Percentiles rank a stretch among this genome's conserved stretches.
Evolutionary conservation across 306 rosid species (phyloP).

Genomic region (Trifolium fragiferum): DNA sequence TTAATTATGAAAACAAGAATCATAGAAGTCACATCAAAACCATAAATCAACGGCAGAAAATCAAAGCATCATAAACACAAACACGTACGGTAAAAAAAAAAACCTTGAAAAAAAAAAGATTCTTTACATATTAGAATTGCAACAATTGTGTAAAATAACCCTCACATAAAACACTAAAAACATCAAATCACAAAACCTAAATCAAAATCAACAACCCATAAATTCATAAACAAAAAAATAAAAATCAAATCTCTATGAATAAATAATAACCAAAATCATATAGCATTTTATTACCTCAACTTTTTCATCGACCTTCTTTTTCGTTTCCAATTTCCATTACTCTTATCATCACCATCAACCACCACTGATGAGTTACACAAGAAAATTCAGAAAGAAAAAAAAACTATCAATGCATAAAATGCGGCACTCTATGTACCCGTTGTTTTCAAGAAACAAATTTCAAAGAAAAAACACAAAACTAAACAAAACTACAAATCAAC

Average conservation of each 20-base stretch:
- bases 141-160: background rate
- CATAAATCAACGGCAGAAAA: too few relatives aligned
- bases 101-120: constrained; percentile 35
- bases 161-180: background rate
- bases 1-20: too few relatives aligned
- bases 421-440: background rate
- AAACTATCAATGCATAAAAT: background rate
- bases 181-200: background rate
- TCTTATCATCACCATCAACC: constrained; percentile 16
- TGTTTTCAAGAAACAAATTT: background rate
- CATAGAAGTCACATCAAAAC: too few relatives aligned
- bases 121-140: background rate
- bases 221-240: background rate
- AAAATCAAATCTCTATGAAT: constrained; percentile 3
- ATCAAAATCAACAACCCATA: constrained; percentile 24
- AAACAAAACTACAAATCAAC: background rate
- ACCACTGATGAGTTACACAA: constrained; percentile 40
- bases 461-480: background rate
- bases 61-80: constrained; percentile 8
- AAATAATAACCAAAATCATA: background rate
- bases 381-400: background rate
- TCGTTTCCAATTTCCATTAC: background rate
- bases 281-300: constrained; percentile 50
- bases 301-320: constrained; percentile 38
- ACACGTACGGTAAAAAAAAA: background rate